These are phyloP conservation scores for Penicillium sp. DNA, from an alignment of 2,329 filamentous ascomycete genomes.

Conservation along the genomic window DNA sequence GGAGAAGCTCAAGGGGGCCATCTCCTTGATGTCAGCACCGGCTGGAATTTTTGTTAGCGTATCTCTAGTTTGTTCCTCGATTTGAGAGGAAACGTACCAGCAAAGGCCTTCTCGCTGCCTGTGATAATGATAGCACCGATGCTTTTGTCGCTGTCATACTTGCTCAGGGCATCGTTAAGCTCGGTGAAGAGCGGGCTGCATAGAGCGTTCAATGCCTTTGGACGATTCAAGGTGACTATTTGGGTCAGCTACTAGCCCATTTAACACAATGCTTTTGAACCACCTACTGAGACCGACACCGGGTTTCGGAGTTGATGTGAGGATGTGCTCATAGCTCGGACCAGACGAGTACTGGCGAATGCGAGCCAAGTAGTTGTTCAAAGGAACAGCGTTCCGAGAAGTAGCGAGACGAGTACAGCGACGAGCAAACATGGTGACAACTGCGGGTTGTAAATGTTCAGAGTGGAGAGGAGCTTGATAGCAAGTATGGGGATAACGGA, in stretches of 20 bases:
- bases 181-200: slow-evolving; percentile 87
- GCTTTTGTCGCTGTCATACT: slow-evolving; percentile 66
- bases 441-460: not conserved
- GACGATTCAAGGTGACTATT: slow-evolving; percentile 85
- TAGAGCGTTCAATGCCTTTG: slow-evolving; percentile 92
- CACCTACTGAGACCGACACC: slow-evolving; percentile 80
- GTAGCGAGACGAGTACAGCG: slow-evolving; percentile 61
- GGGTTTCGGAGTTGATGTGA: slow-evolving; percentile 78
- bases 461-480: not conserved
- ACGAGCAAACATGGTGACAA: slow-evolving; percentile 36
- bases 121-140: slow-evolving; percentile 81
- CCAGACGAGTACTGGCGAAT: slow-evolving; percentile 43
- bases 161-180: slow-evolving; percentile 73
- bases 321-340: slow-evolving; percentile 71
- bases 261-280: not conserved
- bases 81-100: slow-evolving; percentile 43
- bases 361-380: slow-evolving; percentile 37
- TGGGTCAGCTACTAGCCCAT: not conserved
- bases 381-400: slow-evolving; percentile 48
- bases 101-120: slow-evolving; percentile 85
- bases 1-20: slow-evolving; percentile 87
- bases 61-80: not conserved
- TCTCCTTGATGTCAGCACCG: slow-evolving; percentile 98
- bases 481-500: slow-evolving; percentile 1
- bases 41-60: slow-evolving; percentile 45